These are phyloP conservation scores for Lasiodiplodia sp. DNA, from an alignment of 2,329 filamentous ascomycete species.

Conservation along the genomic window DNA sequence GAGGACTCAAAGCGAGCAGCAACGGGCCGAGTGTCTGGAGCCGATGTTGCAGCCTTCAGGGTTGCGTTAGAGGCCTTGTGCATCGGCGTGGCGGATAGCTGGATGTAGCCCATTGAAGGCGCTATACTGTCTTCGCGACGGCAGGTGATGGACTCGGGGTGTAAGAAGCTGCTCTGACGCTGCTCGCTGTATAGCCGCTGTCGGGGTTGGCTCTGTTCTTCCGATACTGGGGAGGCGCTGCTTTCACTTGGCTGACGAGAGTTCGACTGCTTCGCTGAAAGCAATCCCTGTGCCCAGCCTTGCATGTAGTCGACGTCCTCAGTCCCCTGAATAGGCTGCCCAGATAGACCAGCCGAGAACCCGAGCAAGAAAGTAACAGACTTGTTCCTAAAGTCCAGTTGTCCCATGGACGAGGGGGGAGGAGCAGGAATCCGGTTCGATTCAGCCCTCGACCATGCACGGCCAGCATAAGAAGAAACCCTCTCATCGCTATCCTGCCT, in stretches of 20 bases:
- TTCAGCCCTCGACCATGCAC: conserved; percentile 3
- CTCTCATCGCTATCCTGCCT: conserved; percentile 6
- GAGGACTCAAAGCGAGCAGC: conserved; percentile 9
- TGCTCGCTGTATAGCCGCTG: background rate
- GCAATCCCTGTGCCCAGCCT: conserved; percentile 18
- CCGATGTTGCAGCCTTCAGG: conserved; percentile 3
- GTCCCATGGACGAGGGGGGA: background rate
- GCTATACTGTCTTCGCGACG: background rate
- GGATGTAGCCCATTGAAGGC: background rate
- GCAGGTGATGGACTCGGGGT: background rate
- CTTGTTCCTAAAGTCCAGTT: conserved; percentile 25
- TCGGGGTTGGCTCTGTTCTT: background rate
- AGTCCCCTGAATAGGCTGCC: conserved; percentile 12
- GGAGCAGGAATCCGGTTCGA: background rate
- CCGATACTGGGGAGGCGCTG: background rate
- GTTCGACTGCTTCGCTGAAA: conserved; percentile 17
- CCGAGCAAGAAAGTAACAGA: conserved; percentile 14
- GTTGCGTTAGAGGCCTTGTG: conserved; percentile 7
- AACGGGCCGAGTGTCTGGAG: background rate
- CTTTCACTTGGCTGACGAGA: conserved; percentile 13
- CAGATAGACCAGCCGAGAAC: conserved; percentile 20
- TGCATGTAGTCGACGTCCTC: conserved; percentile 27
- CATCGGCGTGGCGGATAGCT: background rate
- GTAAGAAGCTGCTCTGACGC: conserved; percentile 6
- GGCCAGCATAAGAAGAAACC: background rate